These are phyloP conservation scores for Stentor coeruleus DNA, from an alignment of 73 alveolate genomes.

Conservation along the genomic window DNA sequence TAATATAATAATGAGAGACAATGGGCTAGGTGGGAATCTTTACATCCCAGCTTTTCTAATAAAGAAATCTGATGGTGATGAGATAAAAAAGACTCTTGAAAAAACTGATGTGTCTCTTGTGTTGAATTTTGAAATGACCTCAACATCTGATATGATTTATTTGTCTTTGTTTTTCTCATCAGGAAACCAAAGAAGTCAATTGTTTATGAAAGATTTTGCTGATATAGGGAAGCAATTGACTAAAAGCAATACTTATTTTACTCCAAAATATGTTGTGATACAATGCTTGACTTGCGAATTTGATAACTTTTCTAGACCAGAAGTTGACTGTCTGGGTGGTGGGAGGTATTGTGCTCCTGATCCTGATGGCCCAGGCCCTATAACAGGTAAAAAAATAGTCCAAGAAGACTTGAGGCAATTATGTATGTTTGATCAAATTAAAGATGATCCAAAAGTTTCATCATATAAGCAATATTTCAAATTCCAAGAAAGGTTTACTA, in stretches of 20 bases:
- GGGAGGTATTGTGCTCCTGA: conserved; percentile 51
- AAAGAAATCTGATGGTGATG: conserved; percentile 47
- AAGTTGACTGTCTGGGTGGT: conserved; percentile 38
- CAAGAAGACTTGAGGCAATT: conserved; percentile 74
- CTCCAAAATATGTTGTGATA: conserved; percentile 25
- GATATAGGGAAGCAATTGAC: conserved; percentile 26
- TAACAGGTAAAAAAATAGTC: conserved; percentile 55
- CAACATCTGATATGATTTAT: not conserved
- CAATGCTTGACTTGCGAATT: conserved; percentile 30
- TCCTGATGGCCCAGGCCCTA: conserved; percentile 46
- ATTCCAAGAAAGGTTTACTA: not conserved
- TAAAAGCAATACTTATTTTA: not conserved
- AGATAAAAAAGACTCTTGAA: conserved; percentile 35
- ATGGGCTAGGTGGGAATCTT: conserved; percentile 65
- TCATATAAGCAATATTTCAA: conserved; percentile 36
- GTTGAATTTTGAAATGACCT: not conserved
- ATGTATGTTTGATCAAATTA: conserved; percentile 47
- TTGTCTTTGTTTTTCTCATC: not conserved
- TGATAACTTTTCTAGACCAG: not conserved
- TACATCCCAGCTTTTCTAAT: conserved; percentile 67
- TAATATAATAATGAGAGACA: conserved; percentile 59
- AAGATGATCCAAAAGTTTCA: conserved; percentile 33
- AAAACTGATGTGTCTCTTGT: not conserved
- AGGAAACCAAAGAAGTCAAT: conserved; percentile 27
- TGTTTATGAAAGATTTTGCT: conserved; percentile 26